phyloP scores from a whole-genome alignment of 2,329 filamentous ascomycete genomes.

The Colletotrichum shisoi region DNA sequence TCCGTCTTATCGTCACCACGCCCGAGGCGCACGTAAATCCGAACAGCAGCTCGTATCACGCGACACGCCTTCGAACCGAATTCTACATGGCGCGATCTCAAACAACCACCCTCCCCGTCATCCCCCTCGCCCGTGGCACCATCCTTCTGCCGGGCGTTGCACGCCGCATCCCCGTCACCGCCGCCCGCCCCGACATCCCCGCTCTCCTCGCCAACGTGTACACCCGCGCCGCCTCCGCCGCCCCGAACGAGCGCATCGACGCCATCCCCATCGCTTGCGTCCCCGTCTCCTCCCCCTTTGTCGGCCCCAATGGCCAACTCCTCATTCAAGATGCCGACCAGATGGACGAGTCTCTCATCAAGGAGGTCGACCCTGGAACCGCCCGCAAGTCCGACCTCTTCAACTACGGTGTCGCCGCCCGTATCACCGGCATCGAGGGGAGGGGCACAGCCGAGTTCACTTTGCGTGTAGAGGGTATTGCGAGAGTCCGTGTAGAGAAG shows the following conservation, averaged over 20 bases:
- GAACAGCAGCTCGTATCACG: constrained; percentile 10
- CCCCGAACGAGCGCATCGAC: constrained; percentile 69
- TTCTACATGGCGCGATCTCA: constrained; percentile 44
- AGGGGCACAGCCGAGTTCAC: constrained; percentile 78
- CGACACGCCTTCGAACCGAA: constrained; percentile 6
- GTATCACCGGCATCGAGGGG: constrained; percentile 80
- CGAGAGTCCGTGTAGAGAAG: constrained; percentile 77
- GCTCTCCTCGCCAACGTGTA: constrained; percentile 87
- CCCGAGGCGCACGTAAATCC: constrained; percentile 22
- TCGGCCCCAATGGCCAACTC: constrained; percentile 77
- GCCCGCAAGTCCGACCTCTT: constrained; percentile 78
- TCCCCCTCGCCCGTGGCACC: constrained; percentile 80
- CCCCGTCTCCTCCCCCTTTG: constrained; percentile 77
- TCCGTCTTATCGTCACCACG: constrained; percentile 19
- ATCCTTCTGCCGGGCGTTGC: constrained; percentile 88
- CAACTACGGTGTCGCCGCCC: constrained; percentile 80
- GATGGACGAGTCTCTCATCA: constrained; percentile 53
- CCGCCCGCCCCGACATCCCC: constrained; percentile 82
- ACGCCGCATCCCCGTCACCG: constrained; percentile 82
- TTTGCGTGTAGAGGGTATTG: constrained; percentile 84
- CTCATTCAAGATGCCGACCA: constrained; percentile 72
- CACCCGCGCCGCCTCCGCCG: constrained; percentile 74
- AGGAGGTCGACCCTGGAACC: constrained; percentile 64
- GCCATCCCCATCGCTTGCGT: constrained; percentile 85
- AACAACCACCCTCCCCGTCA: constrained; percentile 70